A percentile compares a stretch with the other conserved stretches of the same genome.
Conservation (phyloP, 306 rosid genomes). For the Malus fusca region DNA sequence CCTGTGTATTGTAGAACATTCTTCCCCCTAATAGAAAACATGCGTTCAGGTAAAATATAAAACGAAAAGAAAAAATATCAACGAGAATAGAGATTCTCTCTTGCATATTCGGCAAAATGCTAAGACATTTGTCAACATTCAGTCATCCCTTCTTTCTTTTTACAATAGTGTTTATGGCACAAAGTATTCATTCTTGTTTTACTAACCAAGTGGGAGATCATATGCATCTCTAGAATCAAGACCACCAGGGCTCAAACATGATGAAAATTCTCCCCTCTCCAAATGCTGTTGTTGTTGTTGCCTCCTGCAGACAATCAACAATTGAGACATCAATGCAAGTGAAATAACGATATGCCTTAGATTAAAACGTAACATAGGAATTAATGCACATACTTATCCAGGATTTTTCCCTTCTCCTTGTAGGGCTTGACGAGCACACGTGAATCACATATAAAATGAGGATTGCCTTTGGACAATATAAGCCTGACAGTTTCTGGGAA, state of each 20-base stretch:
- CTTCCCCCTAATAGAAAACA: constrained; percentile 46
- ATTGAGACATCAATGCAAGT: background rate
- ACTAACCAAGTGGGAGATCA: constrained; percentile 36
- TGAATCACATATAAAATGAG: constrained; percentile 93
- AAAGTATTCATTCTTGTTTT: background rate
- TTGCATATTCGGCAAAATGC: background rate
- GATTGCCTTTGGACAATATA: constrained; percentile 88
- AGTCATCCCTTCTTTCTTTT: background rate
- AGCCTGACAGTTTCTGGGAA: constrained; percentile 85
- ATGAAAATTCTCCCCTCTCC: constrained; percentile 47
- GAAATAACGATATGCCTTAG: background rate
- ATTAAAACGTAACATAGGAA: background rate
- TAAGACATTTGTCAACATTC: background rate
- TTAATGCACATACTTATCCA: constrained; percentile 54
- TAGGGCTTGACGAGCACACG: constrained; percentile 98
- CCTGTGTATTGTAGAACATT: constrained; percentile 58
- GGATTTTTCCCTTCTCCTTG: constrained; percentile 94
- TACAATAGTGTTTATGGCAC: background rate
- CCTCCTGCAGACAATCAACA: constrained; percentile 36
- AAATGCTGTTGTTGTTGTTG: constrained; percentile 44
- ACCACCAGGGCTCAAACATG: constrained; percentile 44
- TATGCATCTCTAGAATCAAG: constrained; percentile 36
- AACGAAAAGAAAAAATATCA: background rate
- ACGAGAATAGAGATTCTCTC: background rate
- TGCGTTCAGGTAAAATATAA: background rate